These are phyloP conservation scores for Capronia coronata DNA, from an alignment of 2,329 filamentous ascomycete genomes.

Conservation along the genomic window DNA sequence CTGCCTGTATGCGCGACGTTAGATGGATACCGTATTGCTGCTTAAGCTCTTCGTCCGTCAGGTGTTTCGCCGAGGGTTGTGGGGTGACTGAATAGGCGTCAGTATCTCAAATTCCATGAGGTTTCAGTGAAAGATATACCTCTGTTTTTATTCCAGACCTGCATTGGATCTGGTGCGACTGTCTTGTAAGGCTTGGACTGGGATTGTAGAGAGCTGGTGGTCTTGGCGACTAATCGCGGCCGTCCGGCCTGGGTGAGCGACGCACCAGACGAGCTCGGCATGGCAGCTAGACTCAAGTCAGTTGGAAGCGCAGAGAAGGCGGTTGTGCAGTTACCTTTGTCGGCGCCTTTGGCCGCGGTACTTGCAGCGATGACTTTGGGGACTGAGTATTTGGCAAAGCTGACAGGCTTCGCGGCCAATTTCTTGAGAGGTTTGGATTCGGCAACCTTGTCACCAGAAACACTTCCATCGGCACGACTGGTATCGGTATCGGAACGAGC, in stretches of 20 bases:
- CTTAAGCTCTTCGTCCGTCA: slow-evolving; percentile 62
- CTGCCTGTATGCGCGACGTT: slow-evolving; percentile 57
- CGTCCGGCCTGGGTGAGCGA: slow-evolving; percentile 43
- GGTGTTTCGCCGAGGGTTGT: slow-evolving; percentile 53
- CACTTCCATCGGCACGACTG: slow-evolving; percentile 46
- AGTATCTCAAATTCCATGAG: slow-evolving; percentile 27
- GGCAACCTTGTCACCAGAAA: slow-evolving; percentile 36
- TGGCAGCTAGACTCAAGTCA: slow-evolving; percentile 30
- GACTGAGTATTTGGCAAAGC: slow-evolving; percentile 60
- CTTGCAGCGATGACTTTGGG: slow-evolving; percentile 55
- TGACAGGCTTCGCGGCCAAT: slow-evolving; percentile 59
- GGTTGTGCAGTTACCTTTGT: slow-evolving; percentile 45
- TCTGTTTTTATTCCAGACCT: slow-evolving; percentile 65
- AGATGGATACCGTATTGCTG: slow-evolving; percentile 64
- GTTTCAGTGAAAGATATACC: slow-evolving; percentile 39
- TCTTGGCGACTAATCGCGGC: slow-evolving; percentile 58
- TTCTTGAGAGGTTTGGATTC: slow-evolving; percentile 51
- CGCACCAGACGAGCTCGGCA: slow-evolving; percentile 36
- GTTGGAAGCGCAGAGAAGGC: background rate
- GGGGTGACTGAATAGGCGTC: slow-evolving; percentile 42
- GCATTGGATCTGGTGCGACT: slow-evolving; percentile 57
- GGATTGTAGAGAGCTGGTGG: slow-evolving; percentile 48
- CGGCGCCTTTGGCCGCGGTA: slow-evolving; percentile 45
- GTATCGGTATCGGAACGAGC: slow-evolving; percentile 59
- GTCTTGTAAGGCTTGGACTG: slow-evolving; percentile 44